Evolutionary conservation across 352 stramenopile genomes (phyloP).

Genomic region (Phytopythium mirpurense): DNA sequence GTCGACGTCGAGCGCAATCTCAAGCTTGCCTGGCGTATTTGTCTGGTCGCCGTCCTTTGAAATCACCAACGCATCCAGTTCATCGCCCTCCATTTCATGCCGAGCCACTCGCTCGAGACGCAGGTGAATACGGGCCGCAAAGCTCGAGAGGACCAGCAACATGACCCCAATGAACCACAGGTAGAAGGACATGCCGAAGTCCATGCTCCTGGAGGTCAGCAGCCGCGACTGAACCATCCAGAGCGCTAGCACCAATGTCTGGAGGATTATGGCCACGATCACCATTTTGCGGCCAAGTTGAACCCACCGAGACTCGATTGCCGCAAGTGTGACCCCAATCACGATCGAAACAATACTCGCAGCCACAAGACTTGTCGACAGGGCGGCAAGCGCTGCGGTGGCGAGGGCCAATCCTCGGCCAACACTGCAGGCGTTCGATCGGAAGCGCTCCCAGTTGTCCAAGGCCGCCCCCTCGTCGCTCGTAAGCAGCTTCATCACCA

Average conservation of each 20-base stretch:
- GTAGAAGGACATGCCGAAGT: slow-evolving; percentile 47
- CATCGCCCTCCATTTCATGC: slow-evolving; percentile 6
- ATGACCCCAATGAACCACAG: slow-evolving; percentile 29
- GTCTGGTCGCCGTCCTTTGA: slow-evolving; percentile 11
- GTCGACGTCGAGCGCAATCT: neutral
- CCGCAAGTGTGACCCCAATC: slow-evolving; percentile 38
- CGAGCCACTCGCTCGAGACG: slow-evolving; percentile 33
- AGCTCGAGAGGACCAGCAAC: slow-evolving; percentile 20
- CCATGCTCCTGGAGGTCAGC: slow-evolving; percentile 19
- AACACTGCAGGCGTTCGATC: slow-evolving; percentile 32
- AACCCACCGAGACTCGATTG: slow-evolving; percentile 33
- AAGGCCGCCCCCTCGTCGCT: neutral
- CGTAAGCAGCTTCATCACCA: neutral
- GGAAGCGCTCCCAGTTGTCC: slow-evolving; percentile 31
- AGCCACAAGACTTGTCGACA: slow-evolving; percentile 17
- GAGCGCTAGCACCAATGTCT: slow-evolving; percentile 27
- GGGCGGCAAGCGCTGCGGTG: slow-evolving; percentile 19
- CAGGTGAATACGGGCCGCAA: slow-evolving; percentile 30
- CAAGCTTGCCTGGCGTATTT: neutral
- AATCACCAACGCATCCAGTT: slow-evolving; percentile 11
- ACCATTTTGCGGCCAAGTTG: slow-evolving; percentile 22
- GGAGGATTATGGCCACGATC: slow-evolving; percentile 15
- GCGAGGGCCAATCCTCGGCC: slow-evolving; percentile 20
- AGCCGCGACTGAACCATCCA: slow-evolving; percentile 35
- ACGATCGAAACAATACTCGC: slow-evolving; percentile 25